These are phyloP conservation scores for Ophiostoma pallidulum DNA, from an alignment of 2,329 filamentous ascomycete genomes.

Conservation along the genomic window DNA sequence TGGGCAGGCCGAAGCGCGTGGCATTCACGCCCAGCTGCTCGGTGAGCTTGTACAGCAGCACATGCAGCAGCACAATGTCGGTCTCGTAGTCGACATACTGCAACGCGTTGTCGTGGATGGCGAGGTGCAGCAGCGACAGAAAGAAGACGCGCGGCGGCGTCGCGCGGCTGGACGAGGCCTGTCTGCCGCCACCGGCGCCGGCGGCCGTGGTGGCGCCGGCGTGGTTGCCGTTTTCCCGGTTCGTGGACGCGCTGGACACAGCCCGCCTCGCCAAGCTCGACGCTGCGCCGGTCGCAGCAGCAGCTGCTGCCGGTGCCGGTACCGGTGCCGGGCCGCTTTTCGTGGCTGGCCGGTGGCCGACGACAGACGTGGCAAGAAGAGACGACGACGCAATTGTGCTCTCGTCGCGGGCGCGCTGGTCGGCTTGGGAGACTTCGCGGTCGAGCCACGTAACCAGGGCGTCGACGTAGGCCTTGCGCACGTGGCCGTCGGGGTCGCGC, in stretches of 20 bases:
- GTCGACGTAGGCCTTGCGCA: constrained; percentile 78
- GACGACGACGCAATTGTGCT: constrained; percentile 18
- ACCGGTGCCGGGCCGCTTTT: constrained; percentile 28
- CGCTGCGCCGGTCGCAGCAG: constrained; percentile 15
- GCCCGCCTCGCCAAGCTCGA: constrained; percentile 46
- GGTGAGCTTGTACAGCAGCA: constrained; percentile 66
- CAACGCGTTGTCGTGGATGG: constrained; percentile 79
- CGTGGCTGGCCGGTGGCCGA: constrained; percentile 33
- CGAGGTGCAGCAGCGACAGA: constrained; percentile 71
- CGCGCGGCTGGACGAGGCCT: constrained; percentile 24
- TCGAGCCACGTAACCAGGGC: constrained; percentile 77
- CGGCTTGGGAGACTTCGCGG: constrained; percentile 61
- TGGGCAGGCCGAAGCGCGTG: constrained; percentile 67
- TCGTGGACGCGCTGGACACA: constrained; percentile 56
- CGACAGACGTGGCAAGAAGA: constrained; percentile 19
- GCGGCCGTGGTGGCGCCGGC: no score
- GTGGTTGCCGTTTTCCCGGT: constrained; percentile 47
- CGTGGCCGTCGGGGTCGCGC: constrained; percentile 65
- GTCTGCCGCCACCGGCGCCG: background rate
- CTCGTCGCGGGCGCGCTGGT: constrained; percentile 54
- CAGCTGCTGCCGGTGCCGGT: no score
- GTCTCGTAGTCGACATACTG: constrained; percentile 62
- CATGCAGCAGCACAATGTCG: constrained; percentile 68
- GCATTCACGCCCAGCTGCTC: constrained; percentile 75
- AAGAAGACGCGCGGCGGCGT: constrained; percentile 58